Conservation (phyloP, 1,284 basidiomycete genomes). For the Puccinia polysora region DNA sequence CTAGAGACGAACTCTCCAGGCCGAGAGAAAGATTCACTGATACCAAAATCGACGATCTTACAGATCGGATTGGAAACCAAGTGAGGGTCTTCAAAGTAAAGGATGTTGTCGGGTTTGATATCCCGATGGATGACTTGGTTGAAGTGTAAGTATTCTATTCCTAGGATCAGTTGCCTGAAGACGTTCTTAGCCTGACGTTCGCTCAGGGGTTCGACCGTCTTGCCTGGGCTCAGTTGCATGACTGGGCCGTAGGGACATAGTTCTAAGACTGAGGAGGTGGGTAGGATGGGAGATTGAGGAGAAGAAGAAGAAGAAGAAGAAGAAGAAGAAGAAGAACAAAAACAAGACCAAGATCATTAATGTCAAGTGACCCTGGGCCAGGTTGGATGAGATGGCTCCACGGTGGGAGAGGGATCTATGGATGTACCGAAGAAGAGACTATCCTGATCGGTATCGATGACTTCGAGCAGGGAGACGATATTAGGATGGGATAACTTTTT, state of each 20-base stretch:
- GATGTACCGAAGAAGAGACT: conserved; percentile 32
- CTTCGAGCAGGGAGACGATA: conserved; percentile 25
- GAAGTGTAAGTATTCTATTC: conserved; percentile 29
- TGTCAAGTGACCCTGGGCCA: no score
- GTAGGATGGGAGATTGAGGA: background rate
- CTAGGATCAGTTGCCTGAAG: conserved; percentile 15
- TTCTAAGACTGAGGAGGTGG: conserved; percentile 9
- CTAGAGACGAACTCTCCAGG: background rate
- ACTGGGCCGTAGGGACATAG: conserved; percentile 23
- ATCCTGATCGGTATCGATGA: conserved; percentile 26
- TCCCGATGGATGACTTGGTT: conserved; percentile 27
- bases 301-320: no score
- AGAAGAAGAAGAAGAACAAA: no score
- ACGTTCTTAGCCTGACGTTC: background rate
- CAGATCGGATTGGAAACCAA: background rate
- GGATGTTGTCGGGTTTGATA: conserved; percentile 32
- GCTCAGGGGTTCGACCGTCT: background rate
- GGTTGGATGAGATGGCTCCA: background rate
- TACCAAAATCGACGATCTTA: conserved; percentile 37
- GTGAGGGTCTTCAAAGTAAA: conserved; percentile 21
- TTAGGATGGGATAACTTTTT: conserved; percentile 33
- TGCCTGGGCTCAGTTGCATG: background rate
- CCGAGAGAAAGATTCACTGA: background rate
- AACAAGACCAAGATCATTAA: background rate
- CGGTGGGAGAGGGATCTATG: background rate